Evolutionary conservation across 1,284 basidiomycete species (phyloP).

Genomic region (Takashimella tepidaria): DNA sequence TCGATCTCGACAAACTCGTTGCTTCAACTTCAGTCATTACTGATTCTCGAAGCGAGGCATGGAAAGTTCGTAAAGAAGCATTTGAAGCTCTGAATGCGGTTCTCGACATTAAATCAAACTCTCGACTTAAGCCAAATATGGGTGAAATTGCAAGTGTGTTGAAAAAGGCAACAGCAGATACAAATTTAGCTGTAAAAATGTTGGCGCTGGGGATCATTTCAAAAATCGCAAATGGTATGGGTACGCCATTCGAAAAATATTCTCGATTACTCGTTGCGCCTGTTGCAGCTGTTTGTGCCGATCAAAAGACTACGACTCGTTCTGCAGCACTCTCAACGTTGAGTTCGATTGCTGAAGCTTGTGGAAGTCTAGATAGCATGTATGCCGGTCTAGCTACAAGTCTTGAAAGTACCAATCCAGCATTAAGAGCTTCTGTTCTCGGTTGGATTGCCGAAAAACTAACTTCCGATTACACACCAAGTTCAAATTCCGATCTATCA

Average conservation of each 20-base stretch:
- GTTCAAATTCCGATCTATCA: conserved; percentile 64
- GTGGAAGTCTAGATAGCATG: conserved; percentile 78
- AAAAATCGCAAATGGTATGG: conserved; percentile 89
- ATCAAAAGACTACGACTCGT: conserved; percentile 87
- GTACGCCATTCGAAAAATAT: conserved; percentile 89
- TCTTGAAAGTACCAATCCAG: conserved; percentile 81
- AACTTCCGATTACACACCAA: conserved; percentile 43
- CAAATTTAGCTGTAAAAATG: conserved; percentile 88
- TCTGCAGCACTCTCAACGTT: conserved; percentile 72
- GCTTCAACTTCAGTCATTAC: conserved; percentile 76
- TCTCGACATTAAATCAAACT: conserved; percentile 84
- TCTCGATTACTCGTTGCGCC: conserved; percentile 69
- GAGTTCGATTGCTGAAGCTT: conserved; percentile 76
- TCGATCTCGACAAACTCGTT: conserved; percentile 84
- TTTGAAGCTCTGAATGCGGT: conserved; percentile 78
- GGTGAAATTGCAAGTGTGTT: conserved; percentile 89
- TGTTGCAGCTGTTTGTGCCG: conserved; percentile 78
- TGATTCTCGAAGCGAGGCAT: conserved; percentile 83
- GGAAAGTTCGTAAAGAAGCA: conserved; percentile 97
- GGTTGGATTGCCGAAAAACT: conserved; percentile 64
- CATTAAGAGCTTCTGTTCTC: conserved; percentile 77
- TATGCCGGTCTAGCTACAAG: conserved; percentile 69
- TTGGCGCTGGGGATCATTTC: conserved; percentile 85
- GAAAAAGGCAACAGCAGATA: conserved; percentile 83
- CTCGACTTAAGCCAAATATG: conserved; percentile 84